Base-by-base conservation (phyloP, 1,139 yeast genomes). In the Suhomyces ambrosiae region DNA sequence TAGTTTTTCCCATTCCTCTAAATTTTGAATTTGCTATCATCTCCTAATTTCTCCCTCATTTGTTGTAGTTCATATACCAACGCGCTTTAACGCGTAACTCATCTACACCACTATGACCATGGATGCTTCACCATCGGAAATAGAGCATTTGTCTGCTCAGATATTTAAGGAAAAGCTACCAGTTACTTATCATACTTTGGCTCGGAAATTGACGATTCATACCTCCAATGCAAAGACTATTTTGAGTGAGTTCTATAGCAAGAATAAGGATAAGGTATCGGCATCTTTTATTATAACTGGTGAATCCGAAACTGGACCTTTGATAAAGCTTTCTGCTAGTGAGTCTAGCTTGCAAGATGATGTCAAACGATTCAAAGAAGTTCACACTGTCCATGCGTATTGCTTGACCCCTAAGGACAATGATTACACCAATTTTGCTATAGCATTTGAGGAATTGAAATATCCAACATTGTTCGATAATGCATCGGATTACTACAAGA, bases 261-360 rank as follows among this genome's bases (percentile, higher is more conserved):
- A 61, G 35, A 67, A 70, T 46, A 56, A 49, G 38, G 52, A 58
- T 5, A 58, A 56, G 39, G 38, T 70, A 7, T 44, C 53, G 9
- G 74, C 73, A 1, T 52, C 68, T 0, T 69, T 65, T 39, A 41
- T 71, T 2, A 60, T 63, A 17, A 55, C 61, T 2, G 76, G 76
- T 0, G 41, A 49, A 26, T 41, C 46, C 3, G 32, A 33, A 3
- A 42, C 44, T n/a, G 49, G 48, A 10, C 26, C 36, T 3, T 32
- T 48, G 30, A 50, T 68, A 19, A 58, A 58, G 36, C 42, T 60
- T 22, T 52, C 56, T 7, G 48, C 50, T 3, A 54, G 54, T 35
- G 38, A 35, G 16, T 30, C 38, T 11, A 33, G 31, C 1, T 38
- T 60, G 30, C 53, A 49, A 4, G 42, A 48, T 2, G 53, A 45